These are phyloP conservation scores for Candida krabiensis DNA, from an alignment of 805 yeast species.

Conservation along the genomic window DNA sequence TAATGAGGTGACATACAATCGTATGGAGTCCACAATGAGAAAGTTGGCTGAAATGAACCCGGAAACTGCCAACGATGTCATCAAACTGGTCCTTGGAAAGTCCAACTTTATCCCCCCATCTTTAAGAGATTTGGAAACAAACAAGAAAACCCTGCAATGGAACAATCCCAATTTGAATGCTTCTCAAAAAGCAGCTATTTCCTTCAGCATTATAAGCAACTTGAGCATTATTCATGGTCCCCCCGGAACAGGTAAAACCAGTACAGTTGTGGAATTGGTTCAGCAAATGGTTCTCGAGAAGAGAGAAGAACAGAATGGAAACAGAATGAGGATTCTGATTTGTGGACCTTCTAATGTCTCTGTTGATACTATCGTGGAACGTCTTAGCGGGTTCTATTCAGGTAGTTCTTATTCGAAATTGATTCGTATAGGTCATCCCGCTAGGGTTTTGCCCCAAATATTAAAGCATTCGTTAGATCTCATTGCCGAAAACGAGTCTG, in stretches of 20 bases:
- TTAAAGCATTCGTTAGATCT: slow-evolving; percentile 75
- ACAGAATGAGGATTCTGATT: slow-evolving; percentile 57
- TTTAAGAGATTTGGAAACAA: slow-evolving; percentile 1
- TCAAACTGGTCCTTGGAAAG: slow-evolving; percentile 50
- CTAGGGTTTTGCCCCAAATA: slow-evolving; percentile 65
- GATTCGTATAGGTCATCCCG: slow-evolving; percentile 93
- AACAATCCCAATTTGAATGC: slow-evolving; percentile 51
- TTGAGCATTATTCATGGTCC: slow-evolving; percentile 71
- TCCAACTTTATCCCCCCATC: slow-evolving; percentile 33
- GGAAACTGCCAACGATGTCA: slow-evolving; percentile 37
- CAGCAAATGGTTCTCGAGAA: slow-evolving; percentile 58
- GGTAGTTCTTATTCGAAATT: slow-evolving; percentile 41
- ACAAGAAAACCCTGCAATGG: slow-evolving; percentile 28
- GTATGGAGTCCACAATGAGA: slow-evolving; percentile 78
- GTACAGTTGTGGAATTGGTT: slow-evolving; percentile 78
- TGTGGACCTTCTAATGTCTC: slow-evolving; percentile 95
- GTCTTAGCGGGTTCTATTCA: slow-evolving; percentile 49
- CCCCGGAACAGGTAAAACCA: slow-evolving; percentile 85
- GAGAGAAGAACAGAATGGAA: slow-evolving; percentile 9
- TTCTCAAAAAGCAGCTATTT: slow-evolving; percentile 74
- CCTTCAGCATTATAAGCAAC: slow-evolving; percentile 60
- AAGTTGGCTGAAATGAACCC: slow-evolving; percentile 51
- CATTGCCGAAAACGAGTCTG: slow-evolving; percentile 57
- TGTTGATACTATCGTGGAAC: slow-evolving; percentile 86
- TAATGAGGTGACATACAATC: slow-evolving; percentile 68